Evolutionary conservation across 1,284 basidiomycete species (phyloP).

Genomic region (Phlebopus sp.): DNA sequence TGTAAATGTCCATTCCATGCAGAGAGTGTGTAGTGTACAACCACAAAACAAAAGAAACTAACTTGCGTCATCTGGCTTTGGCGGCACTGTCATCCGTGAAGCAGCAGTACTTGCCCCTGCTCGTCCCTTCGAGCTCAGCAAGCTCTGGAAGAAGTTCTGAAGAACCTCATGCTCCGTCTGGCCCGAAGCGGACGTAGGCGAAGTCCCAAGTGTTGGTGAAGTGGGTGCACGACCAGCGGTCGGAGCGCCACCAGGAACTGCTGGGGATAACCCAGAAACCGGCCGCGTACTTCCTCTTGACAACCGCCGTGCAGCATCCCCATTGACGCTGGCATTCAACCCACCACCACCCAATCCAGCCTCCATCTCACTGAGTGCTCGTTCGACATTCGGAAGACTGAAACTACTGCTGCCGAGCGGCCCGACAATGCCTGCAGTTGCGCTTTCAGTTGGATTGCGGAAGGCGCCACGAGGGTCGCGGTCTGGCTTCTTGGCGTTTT

Average conservation of each 20-base stretch:
- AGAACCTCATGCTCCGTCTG: slow-evolving; percentile 78
- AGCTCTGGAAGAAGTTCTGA: slow-evolving; percentile 83
- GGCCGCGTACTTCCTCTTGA: slow-evolving; percentile 30
- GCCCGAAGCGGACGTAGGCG: slow-evolving; percentile 49
- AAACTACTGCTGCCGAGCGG: slow-evolving; percentile 84
- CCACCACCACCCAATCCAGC: slow-evolving; percentile 40
- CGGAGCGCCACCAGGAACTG: slow-evolving; percentile 13
- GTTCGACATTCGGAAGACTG: slow-evolving; percentile 81
- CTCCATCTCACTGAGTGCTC: slow-evolving; percentile 84
- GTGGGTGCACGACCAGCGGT: slow-evolving; percentile 22
- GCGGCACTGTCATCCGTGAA: slow-evolving; percentile 21
- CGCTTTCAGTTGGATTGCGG: slow-evolving; percentile 60
- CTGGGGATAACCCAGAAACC: slow-evolving; percentile 19
- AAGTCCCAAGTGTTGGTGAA: slow-evolving; percentile 41
- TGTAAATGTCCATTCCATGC: not conserved
- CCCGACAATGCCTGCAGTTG: slow-evolving; percentile 72
- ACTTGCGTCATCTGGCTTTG: slow-evolving; percentile 35
- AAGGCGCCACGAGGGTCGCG: slow-evolving; percentile 87
- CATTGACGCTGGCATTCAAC: slow-evolving; percentile 30
- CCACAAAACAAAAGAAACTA: slow-evolving; percentile 17
- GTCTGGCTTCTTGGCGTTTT: slow-evolving; percentile 83
- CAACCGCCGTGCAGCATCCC: slow-evolving; percentile 35
- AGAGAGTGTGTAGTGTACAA: slow-evolving; percentile 1
- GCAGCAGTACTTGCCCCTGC: slow-evolving; percentile 26
- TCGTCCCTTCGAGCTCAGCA: slow-evolving; percentile 70